Conservation (phyloP, 2,329 filamentous ascomycete genomes). For the Bipolaris bicolor region DNA sequence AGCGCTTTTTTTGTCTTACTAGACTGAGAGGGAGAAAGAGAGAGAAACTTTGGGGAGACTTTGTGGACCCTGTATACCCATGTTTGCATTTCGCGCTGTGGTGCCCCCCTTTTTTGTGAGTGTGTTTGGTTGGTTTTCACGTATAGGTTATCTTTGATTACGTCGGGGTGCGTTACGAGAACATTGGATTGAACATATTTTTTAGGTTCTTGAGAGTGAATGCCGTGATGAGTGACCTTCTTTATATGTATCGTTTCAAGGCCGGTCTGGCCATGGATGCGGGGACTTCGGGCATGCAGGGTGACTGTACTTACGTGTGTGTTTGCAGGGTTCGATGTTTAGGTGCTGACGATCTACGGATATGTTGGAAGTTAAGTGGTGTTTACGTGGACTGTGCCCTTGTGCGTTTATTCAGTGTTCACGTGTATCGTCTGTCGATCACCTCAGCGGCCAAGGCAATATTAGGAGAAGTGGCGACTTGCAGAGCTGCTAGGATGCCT, state of each 20-base stretch:
- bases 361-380: background rate
- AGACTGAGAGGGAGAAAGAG: slow-evolving; percentile 20
- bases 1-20: slow-evolving; percentile 16
- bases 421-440: background rate
- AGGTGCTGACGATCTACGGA: background rate
- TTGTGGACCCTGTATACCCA: slow-evolving; percentile 44
- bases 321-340: background rate
- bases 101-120: slow-evolving; percentile 7
- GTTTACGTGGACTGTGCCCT: background rate
- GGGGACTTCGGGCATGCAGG: too few relatives aligned
- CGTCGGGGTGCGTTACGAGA: background rate
- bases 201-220: too few relatives aligned
- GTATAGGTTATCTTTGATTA: slow-evolving; percentile 1
- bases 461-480: background rate
- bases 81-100: slow-evolving; percentile 27
- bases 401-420: background rate
- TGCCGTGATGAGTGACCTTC: too few relatives aligned
- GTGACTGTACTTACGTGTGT: too few relatives aligned
- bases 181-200: background rate
- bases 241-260: too few relatives aligned
- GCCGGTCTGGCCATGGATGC: too few relatives aligned
- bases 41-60: slow-evolving; percentile 18
- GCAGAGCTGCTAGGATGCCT: too few relatives aligned
- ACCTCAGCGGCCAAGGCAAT: background rate
- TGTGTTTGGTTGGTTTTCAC: background rate